Evolutionary conservation across 2,329 filamentous ascomycete genomes (phyloP).

Genomic region (Penicillium sp.): DNA sequence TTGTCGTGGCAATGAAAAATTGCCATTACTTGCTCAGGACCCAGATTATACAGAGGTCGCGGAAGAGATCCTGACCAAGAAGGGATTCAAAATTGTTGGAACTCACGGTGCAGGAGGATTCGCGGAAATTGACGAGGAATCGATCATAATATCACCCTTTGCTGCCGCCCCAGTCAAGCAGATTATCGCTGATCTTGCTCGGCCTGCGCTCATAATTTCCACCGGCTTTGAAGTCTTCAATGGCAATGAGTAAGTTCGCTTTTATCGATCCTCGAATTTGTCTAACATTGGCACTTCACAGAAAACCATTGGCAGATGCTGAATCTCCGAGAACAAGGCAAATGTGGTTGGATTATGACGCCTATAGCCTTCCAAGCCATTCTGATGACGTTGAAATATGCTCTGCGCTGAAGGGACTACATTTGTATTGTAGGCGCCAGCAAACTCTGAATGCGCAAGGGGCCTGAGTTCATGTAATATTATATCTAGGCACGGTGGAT

Average conservation of each 20-base stretch:
- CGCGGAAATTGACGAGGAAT: constrained; percentile 20
- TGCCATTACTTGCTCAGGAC: constrained; percentile 17
- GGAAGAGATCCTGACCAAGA: constrained; percentile 16
- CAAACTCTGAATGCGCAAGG: constrained; percentile 11
- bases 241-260: constrained; percentile 16
- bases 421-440: constrained; percentile 20
- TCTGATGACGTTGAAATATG: constrained; percentile 18
- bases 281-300: constrained; percentile 12
- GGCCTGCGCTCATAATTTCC: constrained; percentile 20
- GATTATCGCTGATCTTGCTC: constrained; percentile 22
- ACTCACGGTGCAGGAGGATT: constrained; percentile 19
- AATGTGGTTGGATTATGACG: constrained; percentile 21
- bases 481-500: no score
- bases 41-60: constrained; percentile 18
- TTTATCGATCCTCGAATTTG: constrained; percentile 13
- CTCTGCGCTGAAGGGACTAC: constrained; percentile 12
- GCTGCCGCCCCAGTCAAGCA: constrained; percentile 20
- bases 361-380: constrained; percentile 16
- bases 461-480: no score
- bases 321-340: constrained; percentile 22
- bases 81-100: constrained; percentile 18
- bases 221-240: constrained; percentile 17
- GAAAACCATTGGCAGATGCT: constrained; percentile 20
- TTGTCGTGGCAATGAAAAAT: constrained; percentile 14
- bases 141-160: constrained; percentile 20